Conservation (phyloP, 2,329 filamentous ascomycete genomes). For the Aspergillus quadrilineatus region DNA sequence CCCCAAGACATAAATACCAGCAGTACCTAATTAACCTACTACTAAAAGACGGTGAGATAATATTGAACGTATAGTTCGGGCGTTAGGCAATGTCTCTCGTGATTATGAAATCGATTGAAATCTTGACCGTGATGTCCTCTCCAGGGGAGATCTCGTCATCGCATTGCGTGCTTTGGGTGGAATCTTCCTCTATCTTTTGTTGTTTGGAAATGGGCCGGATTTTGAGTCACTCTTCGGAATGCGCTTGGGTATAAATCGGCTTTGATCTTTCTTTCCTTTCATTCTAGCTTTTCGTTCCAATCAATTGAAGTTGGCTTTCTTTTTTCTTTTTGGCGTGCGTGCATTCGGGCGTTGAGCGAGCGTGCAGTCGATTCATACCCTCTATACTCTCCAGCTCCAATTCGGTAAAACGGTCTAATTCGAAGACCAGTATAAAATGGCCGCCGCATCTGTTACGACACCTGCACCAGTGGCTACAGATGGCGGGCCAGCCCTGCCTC, state of each 20-base stretch:
- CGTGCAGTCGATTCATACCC: not conserved
- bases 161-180: constrained; percentile 23
- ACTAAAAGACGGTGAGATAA: not conserved
- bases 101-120: not conserved
- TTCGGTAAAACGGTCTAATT: not conserved
- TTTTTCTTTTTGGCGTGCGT: not conserved
- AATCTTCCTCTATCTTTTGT: constrained; percentile 4
- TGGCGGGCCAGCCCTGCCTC: not conserved
- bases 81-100: not conserved
- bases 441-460: not conserved
- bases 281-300: too few species aligned
- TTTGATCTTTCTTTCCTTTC: not conserved
- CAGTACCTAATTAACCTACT: not conserved
- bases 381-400: not conserved
- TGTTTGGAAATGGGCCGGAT: not conserved
- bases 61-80: not conserved
- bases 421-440: constrained; percentile 12
- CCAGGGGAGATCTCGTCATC: constrained; percentile 12
- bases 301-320: not conserved
- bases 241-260: not conserved
- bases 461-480: not conserved
- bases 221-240: constrained; percentile 5
- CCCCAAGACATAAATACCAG: not conserved
- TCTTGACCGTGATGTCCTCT: not conserved
- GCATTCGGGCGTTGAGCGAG: constrained; percentile 1